phyloP scores from a whole-genome alignment of 2,329 filamentous ascomycete genomes.

The Arthrobotrys musiformis region DNA sequence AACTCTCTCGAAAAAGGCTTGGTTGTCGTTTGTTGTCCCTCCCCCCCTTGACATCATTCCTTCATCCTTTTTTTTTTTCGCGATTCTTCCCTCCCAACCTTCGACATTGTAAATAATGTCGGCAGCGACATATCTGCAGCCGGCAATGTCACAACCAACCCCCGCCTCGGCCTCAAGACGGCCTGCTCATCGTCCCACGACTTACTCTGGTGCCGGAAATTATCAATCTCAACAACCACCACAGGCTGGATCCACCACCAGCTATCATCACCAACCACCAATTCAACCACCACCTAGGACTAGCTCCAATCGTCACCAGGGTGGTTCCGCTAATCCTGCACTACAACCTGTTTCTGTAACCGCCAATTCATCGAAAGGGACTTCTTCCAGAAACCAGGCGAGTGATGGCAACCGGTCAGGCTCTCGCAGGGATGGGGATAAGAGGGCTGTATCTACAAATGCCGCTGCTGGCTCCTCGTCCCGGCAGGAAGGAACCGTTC shows the following conservation, averaged over 20 bases:
- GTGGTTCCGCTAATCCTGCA: constrained; percentile 20
- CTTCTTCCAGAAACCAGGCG: constrained; percentile 33
- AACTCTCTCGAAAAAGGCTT: constrained; percentile 1
- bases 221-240: constrained; percentile 44
- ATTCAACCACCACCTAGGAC: constrained; percentile 52
- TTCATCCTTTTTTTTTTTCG: constrained; percentile 7
- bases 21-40: neutral
- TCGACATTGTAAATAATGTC: constrained; percentile 42
- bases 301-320: constrained; percentile 43
- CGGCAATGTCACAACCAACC: constrained; percentile 54
- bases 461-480: constrained; percentile 35
- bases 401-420: constrained; percentile 34
- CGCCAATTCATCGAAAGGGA: constrained; percentile 39
- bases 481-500: constrained; percentile 37
- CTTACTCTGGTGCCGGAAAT: constrained; percentile 46
- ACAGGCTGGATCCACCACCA: constrained; percentile 49
- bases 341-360: constrained; percentile 41
- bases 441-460: constrained; percentile 49
- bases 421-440: constrained; percentile 42
- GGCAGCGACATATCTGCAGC: constrained; percentile 52
- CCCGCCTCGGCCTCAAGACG: constrained; percentile 47
- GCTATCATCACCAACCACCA: constrained; percentile 53
- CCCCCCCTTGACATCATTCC: constrained; percentile 1
- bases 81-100: neutral
- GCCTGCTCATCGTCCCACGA: constrained; percentile 49